Conservation (phyloP, 1,284 basidiomycete genomes). For the Agaricales sp. region DNA sequence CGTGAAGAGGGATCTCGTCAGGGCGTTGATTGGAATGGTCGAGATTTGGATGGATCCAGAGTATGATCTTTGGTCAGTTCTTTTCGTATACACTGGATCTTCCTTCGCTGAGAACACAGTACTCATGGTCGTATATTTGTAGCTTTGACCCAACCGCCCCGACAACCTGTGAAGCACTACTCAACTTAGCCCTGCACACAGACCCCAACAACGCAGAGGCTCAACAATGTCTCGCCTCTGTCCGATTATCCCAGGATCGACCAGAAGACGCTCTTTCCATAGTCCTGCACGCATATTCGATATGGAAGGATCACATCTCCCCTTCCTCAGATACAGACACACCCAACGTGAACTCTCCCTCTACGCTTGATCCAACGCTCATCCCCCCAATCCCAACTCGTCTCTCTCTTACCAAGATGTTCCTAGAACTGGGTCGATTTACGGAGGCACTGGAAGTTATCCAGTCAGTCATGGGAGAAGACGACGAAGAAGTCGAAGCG, state of each 20-base stretch:
- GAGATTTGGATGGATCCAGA: slow-evolving; percentile 93
- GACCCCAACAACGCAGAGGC: slow-evolving; percentile 76
- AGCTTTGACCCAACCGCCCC: slow-evolving; percentile 79
- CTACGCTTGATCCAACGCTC: slow-evolving; percentile 46
- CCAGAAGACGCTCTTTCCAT: slow-evolving; percentile 70
- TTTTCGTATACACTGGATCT: background rate
- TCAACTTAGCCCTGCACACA: slow-evolving; percentile 62
- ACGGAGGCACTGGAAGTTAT: slow-evolving; percentile 68
- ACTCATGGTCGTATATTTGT: too few species aligned
- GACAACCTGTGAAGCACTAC: slow-evolving; percentile 71
- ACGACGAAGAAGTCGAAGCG: slow-evolving; percentile 84
- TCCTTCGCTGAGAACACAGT: background rate
- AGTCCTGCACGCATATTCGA: slow-evolving; percentile 60
- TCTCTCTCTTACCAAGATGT: slow-evolving; percentile 69
- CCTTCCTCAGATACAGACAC: background rate
- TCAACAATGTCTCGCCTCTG: slow-evolving; percentile 76
- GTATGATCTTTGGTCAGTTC: slow-evolving; percentile 72
- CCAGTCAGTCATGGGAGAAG: slow-evolving; percentile 70
- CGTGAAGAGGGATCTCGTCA: slow-evolving; percentile 50
- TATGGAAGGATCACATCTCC: slow-evolving; percentile 66
- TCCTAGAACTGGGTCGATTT: slow-evolving; percentile 73
- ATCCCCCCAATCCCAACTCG: slow-evolving; percentile 73
- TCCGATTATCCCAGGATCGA: slow-evolving; percentile 81
- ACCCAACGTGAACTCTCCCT: slow-evolving; percentile 3
- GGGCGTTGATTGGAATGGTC: slow-evolving; percentile 86